These are phyloP conservation scores for Dothistroma pini DNA, from an alignment of 2,329 filamentous ascomycete species.

Conservation along the genomic window DNA sequence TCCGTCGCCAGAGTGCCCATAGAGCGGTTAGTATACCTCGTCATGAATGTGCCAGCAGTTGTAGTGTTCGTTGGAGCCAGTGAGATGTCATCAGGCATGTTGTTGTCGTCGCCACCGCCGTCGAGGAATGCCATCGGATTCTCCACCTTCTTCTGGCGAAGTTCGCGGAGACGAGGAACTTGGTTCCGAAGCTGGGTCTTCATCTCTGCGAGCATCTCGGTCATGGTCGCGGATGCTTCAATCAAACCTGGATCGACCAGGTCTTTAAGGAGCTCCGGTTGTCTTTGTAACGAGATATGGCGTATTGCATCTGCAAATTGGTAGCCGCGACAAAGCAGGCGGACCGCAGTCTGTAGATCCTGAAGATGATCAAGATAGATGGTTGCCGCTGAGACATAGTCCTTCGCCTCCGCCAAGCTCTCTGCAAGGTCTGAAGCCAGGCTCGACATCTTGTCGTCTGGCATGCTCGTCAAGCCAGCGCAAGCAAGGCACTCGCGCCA, in stretches of 20 bases:
- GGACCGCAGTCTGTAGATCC: constrained; percentile 66
- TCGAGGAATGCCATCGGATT: constrained; percentile 89
- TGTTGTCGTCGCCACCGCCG: constrained; percentile 57
- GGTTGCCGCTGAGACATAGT: constrained; percentile 73
- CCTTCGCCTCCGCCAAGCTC: constrained; percentile 75
- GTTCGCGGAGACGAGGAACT: constrained; percentile 77
- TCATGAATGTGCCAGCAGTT: constrained; percentile 74
- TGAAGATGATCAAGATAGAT: constrained; percentile 78
- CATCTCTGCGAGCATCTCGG: constrained; percentile 91
- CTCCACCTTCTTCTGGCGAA: constrained; percentile 73
- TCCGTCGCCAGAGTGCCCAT: constrained; percentile 67
- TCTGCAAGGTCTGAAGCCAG: constrained; percentile 75
- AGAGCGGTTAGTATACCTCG: constrained; percentile 77
- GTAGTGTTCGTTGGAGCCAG: constrained; percentile 85
- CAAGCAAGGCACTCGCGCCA: constrained; percentile 90
- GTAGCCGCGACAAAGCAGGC: constrained; percentile 81
- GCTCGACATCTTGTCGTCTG: constrained; percentile 56
- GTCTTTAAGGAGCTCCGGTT: constrained; percentile 59
- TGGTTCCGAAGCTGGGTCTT: constrained; percentile 79
- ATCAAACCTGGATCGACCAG: constrained; percentile 75
- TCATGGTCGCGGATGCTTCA: constrained; percentile 76
- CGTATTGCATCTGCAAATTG: constrained; percentile 87
- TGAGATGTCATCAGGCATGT: constrained; percentile 88
- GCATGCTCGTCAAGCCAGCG: constrained; percentile 65
- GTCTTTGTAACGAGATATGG: constrained; percentile 60